Base-by-base conservation (phyloP, 208 protist genomes). In the Leishmania tropica region DNA sequence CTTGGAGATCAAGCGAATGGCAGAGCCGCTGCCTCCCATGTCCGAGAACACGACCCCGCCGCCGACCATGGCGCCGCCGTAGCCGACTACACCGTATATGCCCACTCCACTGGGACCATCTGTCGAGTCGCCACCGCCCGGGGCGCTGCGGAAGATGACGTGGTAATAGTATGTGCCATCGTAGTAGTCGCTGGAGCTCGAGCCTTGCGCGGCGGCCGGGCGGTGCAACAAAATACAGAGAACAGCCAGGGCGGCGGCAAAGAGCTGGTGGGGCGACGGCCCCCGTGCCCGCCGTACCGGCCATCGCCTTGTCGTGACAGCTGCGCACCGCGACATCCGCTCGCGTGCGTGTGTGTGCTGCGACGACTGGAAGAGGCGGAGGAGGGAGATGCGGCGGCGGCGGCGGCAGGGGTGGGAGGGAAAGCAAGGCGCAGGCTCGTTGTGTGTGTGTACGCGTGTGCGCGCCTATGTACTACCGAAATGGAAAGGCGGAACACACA, bases 21-120 rank as follows among this genome's bases (percentile, higher is more conserved):
- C 78, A 0, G 90, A 89, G 21, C 90, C 90, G 48, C 73, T 72
- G 47, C 83, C 76, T 3, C 87, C 90, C 84, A 84, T 87, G 79
- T 96, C 93, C 6, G 80, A 87, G 75, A 96, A 85, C 68, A 90
- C 81, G n/a, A 95, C 72, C 3, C 76, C 53, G 42, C 67, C 62
- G 4, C 47, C 1, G 2, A 76, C 73, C 10, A 72, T 42, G 68
- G 80, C 81, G 37, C 81, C 81, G 47, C 74, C 80, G 47, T 77
- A 85, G 72, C 77, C 85, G 24, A 83, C 40, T n/a, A 76, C 70
- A 48, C 90, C 87, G 51, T 78, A 83, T 48, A 84, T 88, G 37
- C 93, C 93, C 45, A 87, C 75, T n/a, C 85, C 87, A 73, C 75
- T 90, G 6, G 40, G 47, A 1, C 93, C 93, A 81, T 96, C 91